Percentiles rank a stretch among this genome's conserved stretches.
Conservation (phyloP, 2,329 filamentous ascomycete genomes). For the Xylariaceae sp. region DNA sequence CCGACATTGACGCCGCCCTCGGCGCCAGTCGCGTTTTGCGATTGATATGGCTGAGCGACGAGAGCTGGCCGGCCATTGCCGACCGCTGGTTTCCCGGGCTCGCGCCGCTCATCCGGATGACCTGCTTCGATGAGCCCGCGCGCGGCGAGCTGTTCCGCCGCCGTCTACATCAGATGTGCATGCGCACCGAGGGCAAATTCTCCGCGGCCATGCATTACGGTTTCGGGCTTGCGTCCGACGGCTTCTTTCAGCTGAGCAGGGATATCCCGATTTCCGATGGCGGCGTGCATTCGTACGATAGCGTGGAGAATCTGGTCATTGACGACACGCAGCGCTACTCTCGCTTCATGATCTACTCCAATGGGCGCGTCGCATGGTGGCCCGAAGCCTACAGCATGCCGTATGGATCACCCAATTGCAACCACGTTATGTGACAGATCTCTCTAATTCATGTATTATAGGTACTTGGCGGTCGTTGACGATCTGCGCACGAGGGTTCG, state of each 20-base stretch:
- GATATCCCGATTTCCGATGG: constrained; percentile 24
- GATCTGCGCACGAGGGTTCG: constrained; percentile 29
- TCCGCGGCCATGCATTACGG: constrained; percentile 27
- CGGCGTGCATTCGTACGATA: constrained; percentile 28
- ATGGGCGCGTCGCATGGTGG: constrained; percentile 31
- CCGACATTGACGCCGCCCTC: constrained; percentile 24
- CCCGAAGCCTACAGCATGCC: constrained; percentile 30
- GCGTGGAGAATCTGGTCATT: constrained; percentile 21
- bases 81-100: constrained; percentile 29
- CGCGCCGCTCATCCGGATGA: constrained; percentile 22
- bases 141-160: constrained; percentile 24
- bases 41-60: constrained; percentile 27
- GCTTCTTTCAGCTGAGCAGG: constrained; percentile 27
- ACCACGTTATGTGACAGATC: background rate
- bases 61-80: constrained; percentile 29
- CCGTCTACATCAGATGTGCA: constrained; percentile 21
- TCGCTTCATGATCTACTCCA: constrained; percentile 30
- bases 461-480: constrained; percentile 29
- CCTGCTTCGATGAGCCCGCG: constrained; percentile 11
- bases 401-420: constrained; percentile 8
- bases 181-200: constrained; percentile 26
- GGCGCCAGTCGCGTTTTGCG: constrained; percentile 24
- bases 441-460: background rate
- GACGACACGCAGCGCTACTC: constrained; percentile 18
- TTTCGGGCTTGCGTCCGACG: constrained; percentile 25